Conservation (phyloP, 768 basidiomycete species). For the Ramaria sp. region DNA sequence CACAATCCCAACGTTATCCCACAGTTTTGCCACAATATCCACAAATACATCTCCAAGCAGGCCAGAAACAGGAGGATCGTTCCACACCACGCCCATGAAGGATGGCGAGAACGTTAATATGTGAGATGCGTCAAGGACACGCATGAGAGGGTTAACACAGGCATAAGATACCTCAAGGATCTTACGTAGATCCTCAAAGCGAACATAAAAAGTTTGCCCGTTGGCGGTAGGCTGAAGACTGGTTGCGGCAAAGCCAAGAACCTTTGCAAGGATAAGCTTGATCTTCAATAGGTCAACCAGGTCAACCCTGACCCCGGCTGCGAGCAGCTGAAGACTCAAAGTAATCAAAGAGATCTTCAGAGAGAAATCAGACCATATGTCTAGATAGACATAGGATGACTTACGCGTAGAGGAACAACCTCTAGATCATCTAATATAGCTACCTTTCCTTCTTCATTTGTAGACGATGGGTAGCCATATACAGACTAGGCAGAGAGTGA, state of each 20-base stretch:
- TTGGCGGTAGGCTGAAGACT: constrained; percentile 32
- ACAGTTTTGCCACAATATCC: constrained; percentile 44
- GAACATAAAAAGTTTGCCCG: constrained; percentile 42
- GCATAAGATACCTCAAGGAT: constrained; percentile 36
- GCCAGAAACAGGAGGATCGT: constrained; percentile 30
- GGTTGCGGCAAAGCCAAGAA: constrained; percentile 48
- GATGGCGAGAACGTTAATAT: constrained; percentile 36
- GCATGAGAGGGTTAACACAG: constrained; percentile 47
- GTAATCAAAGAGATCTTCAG: constrained; percentile 42
- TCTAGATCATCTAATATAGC: constrained; percentile 31
- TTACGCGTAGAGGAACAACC: constrained; percentile 35
- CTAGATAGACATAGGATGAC: neutral
- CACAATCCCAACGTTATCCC: constrained; percentile 36
- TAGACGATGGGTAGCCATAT: constrained; percentile 29
- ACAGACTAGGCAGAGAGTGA: constrained; percentile 25
- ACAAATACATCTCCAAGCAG: constrained; percentile 56
- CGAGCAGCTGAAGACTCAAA: constrained; percentile 55
- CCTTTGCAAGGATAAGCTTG: constrained; percentile 36
- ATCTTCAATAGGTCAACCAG: constrained; percentile 43
- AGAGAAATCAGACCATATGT: neutral
- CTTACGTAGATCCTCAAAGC: constrained; percentile 35
- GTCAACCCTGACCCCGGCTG: constrained; percentile 49
- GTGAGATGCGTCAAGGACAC: constrained; percentile 49
- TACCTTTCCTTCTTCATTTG: constrained; percentile 13
- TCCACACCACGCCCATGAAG: constrained; percentile 31